phyloP scores from a whole-genome alignment of 1,284 basidiomycete species.

The Golubevia sp. region DNA sequence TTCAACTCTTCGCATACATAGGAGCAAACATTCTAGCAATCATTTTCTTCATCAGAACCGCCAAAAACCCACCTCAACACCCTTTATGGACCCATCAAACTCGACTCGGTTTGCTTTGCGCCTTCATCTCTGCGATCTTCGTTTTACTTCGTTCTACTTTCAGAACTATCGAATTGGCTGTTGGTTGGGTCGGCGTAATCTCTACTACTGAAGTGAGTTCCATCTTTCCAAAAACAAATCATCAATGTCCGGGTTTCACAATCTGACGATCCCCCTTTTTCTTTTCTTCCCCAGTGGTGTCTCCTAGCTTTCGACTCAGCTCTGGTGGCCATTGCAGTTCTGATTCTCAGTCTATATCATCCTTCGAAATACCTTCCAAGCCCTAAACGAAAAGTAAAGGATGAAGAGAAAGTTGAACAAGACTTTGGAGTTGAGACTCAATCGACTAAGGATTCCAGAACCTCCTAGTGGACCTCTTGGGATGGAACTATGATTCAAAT shows the following conservation, averaged over 20 bases:
- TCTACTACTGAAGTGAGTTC: conserved; percentile 2
- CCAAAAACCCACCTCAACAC: not conserved
- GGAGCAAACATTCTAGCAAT: conserved; percentile 11
- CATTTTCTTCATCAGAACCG: not conserved
- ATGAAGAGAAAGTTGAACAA: too few species aligned
- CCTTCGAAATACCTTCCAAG: conserved; percentile 3
- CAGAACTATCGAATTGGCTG: conserved; percentile 10
- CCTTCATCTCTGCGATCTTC: conserved; percentile 3
- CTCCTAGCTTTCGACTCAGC: conserved; percentile 11
- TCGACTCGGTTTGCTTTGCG: not conserved
- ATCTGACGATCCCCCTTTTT: not conserved
- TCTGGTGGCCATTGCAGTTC: conserved; percentile 4
- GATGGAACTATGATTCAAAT: too few species aligned
- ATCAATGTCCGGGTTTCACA: not conserved
- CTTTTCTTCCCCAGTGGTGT: conserved; percentile 6
- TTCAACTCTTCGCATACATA: conserved; percentile 11
- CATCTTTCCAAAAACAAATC: too few species aligned
- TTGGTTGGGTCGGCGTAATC: conserved; percentile 9
- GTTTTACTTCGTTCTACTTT: conserved; percentile 4
- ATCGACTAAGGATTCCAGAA: too few species aligned
- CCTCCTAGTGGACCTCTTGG: too few species aligned
- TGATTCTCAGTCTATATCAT: conserved; percentile 3
- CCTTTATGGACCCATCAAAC: not conserved
- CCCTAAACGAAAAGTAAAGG: too few species aligned
- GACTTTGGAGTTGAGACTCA: too few species aligned